Percentiles rank a stretch among this genome's conserved stretches.
Evolutionary conservation across 2,329 filamentous ascomycete species (phyloP).

Genomic region (Truncatella angustata): DNA sequence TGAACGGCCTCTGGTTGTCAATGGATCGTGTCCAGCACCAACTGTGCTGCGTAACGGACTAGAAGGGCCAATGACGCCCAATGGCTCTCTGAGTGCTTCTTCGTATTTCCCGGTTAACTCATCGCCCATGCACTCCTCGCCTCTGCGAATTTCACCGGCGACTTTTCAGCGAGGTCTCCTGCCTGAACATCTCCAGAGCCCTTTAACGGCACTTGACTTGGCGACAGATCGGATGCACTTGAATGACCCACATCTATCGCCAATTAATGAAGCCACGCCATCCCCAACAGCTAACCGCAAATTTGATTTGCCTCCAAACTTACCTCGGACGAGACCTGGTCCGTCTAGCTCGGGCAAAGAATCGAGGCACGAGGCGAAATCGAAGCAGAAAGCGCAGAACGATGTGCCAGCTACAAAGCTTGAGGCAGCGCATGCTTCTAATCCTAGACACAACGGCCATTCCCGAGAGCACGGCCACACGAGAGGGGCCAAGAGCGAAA

Average conservation of each 20-base stretch:
- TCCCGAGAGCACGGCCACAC: conserved; percentile 51
- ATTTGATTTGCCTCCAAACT: conserved; percentile 38
- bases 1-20: conserved; percentile 51
- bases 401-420: conserved; percentile 20
- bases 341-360: conserved; percentile 17
- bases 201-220: conserved; percentile 54
- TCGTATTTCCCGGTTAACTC: conserved; percentile 25
- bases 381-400: conserved; percentile 26
- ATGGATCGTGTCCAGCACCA: conserved; percentile 35
- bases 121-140: not conserved
- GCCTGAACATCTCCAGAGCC: conserved; percentile 43
- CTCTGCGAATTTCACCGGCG: conserved; percentile 12
- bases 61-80: conserved; percentile 9
- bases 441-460: conserved; percentile 37
- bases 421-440: conserved; percentile 19
- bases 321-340: conserved; percentile 16
- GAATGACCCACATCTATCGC: conserved; percentile 59
- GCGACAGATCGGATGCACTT: conserved; percentile 44
- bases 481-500: conserved; percentile 54
- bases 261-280: conserved; percentile 71
- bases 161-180: conserved; percentile 23
- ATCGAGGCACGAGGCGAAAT: conserved; percentile 18
- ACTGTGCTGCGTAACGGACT: not conserved
- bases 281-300: conserved; percentile 63
- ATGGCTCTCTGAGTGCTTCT: conserved; percentile 21